Conservation (phyloP, 768 basidiomycete genomes). For the Tylopilus vinaceipallidus region DNA sequence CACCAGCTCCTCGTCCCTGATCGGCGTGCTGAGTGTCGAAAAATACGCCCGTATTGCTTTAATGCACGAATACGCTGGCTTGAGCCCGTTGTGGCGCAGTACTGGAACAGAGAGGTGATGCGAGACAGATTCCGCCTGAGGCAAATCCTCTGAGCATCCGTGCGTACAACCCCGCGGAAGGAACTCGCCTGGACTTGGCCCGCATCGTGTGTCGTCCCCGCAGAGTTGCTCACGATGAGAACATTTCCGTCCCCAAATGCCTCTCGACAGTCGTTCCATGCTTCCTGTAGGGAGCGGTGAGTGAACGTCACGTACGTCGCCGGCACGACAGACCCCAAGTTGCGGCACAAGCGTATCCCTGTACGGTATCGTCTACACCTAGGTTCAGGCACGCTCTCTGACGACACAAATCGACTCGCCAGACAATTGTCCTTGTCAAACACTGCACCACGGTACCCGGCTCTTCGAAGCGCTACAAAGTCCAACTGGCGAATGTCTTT, state of each 20-base stretch:
- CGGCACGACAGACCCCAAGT: constrained; percentile 50
- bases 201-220: constrained; percentile 75
- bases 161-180: neutral
- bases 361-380: constrained; percentile 72
- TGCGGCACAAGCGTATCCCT: constrained; percentile 75
- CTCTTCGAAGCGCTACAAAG: constrained; percentile 64
- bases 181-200: constrained; percentile 74
- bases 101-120: constrained; percentile 79
- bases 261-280: constrained; percentile 71
- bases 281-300: constrained; percentile 42
- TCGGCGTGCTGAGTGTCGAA: constrained; percentile 49
- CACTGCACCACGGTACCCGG: constrained; percentile 86
- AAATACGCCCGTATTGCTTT: constrained; percentile 74
- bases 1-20: constrained; percentile 64
- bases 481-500: constrained; percentile 85
- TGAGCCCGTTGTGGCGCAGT: constrained; percentile 69
- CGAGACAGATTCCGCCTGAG: constrained; percentile 83
- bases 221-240: constrained; percentile 92
- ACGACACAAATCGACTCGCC: constrained; percentile 41
- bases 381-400: neutral
- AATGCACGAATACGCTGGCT: constrained; percentile 82
- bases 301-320: neutral
- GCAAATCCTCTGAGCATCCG: neutral
- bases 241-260: constrained; percentile 79
- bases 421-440: constrained; percentile 99